Evolutionary conservation across 176 grass and related monocot genomes (phyloP).

Genomic region (Eleusine coracana): DNA sequence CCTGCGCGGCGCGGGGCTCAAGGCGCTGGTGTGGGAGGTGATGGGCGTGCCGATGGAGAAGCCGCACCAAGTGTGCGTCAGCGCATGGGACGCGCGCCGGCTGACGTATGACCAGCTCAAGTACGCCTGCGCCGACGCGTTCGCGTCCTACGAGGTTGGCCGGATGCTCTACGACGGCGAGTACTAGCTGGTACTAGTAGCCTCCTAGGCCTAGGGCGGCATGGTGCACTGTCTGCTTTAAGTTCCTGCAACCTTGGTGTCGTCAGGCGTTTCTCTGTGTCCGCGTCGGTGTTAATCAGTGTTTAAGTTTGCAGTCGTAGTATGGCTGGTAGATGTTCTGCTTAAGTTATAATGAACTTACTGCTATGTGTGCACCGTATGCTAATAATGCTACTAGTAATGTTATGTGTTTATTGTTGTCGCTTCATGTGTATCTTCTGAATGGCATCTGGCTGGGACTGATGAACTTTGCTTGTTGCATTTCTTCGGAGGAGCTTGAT

Average conservation of each 20-base stretch:
- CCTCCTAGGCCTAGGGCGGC: neutral
- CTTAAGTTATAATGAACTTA: too few relatives aligned
- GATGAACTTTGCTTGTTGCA: too few relatives aligned
- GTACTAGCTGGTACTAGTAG: neutral
- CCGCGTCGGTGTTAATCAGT: neutral
- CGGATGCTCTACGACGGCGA: constrained; percentile 24
- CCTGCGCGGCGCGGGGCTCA: constrained; percentile 9
- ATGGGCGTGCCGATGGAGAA: constrained; percentile 35
- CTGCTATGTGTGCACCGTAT: too few relatives aligned
- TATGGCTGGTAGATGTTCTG: too few relatives aligned
- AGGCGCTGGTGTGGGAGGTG: constrained; percentile 31
- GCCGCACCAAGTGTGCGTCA: constrained; percentile 9
- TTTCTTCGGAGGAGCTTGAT: too few relatives aligned
- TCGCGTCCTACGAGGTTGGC: constrained; percentile 44
- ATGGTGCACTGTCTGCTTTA: neutral
- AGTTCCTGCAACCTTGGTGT: neutral
- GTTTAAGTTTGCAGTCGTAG: neutral
- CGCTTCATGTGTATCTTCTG: too few relatives aligned
- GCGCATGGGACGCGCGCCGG: constrained; percentile 16
- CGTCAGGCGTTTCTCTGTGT: neutral
- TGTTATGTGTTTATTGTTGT: too few relatives aligned
- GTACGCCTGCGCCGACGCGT: constrained; percentile 50
- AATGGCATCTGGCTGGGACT: too few relatives aligned
- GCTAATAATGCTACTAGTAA: too few relatives aligned
- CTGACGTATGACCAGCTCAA: constrained; percentile 35